Base-by-base conservation (phyloP, 2,329 filamentous ascomycete genomes). In the Metarhizium rileyi region DNA sequence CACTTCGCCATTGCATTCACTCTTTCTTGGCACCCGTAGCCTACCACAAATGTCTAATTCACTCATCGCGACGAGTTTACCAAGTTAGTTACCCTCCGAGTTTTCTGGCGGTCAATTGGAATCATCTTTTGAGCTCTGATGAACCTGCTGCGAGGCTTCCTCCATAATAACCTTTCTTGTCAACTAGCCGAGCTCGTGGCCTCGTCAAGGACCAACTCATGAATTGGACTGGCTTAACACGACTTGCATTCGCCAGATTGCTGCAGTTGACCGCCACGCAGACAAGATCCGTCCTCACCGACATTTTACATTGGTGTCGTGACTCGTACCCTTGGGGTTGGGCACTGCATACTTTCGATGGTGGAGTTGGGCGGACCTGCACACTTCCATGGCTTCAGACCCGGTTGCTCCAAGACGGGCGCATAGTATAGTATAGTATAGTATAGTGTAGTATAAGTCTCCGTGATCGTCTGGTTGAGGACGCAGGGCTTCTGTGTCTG, bases 401-500 rank as follows among this genome's bases (percentile, higher is more conserved):
- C 84, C 76, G 0, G 76, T 80, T 1, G 81, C 81, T n/a, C 74
- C 70, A 2, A 79, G 73, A 10, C 74, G 73, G 2, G 79, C 80
- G 61, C 86, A 86, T 2, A 74, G 73, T 23, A 87, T 67, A n/a
- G n/a, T n/a, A n/a, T n/a, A n/a, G n/a, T n/a, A n/a, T n/a, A n/a
- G n/a, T n/a, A n/a, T n/a, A n/a, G n/a, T n/a, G n/a, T n/a, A n/a
- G n/a, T n/a, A n/a, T n/a, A n/a, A 57, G 86, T 87, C 18, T 84
- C 75, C 59, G 81, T 72, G 40, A 86, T 75, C 1, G 78, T 77
- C 28, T 75, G 72, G 59, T 85, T 82, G 67, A 86, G 86, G 8
- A 86, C 67, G 0, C 75, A 68, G 0, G 81, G 76, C 52, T 83
- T 78, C 62, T 87, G 79, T 3, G 82, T 82, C 0, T 86, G 82